Evolutionary conservation across 768 basidiomycete species (phyloP).

Genomic region (Omphalotus guepiniiformis): DNA sequence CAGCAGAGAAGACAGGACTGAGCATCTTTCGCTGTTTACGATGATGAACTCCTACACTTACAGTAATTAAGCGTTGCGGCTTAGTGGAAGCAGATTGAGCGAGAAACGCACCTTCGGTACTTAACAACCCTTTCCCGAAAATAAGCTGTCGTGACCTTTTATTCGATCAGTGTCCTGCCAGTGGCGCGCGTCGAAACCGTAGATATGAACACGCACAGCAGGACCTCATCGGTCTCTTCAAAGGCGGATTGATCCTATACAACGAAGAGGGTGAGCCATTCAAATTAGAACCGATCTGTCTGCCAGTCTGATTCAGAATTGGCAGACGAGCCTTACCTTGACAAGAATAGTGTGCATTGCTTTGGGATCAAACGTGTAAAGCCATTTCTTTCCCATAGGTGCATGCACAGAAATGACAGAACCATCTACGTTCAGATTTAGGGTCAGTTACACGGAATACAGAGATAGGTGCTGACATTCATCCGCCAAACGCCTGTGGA

Average conservation of each 20-base stretch:
- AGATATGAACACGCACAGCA: background rate
- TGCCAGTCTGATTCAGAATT: background rate
- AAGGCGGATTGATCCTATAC: conserved; percentile 1
- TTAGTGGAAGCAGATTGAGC: background rate
- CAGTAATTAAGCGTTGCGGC: background rate
- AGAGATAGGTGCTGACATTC: background rate
- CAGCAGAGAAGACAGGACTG: conserved; percentile 30
- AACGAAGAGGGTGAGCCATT: too few species aligned
- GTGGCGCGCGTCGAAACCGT: background rate
- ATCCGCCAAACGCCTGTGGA: background rate
- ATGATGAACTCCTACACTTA: conserved; percentile 20
- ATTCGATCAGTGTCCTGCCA: background rate
- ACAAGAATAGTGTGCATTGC: conserved; percentile 3
- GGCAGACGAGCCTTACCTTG: background rate
- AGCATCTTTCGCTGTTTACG: conserved; percentile 31
- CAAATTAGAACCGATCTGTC: background rate
- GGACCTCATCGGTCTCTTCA: background rate
- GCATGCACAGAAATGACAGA: background rate
- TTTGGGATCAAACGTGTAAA: conserved; percentile 2
- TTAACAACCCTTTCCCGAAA: conserved; percentile 1
- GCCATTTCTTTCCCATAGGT: background rate
- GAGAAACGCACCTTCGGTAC: background rate
- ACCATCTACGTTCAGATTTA: background rate
- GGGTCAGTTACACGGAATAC: background rate
- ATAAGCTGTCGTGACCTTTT: background rate